phyloP scores from a whole-genome alignment of 2,329 filamentous ascomycete genomes.

The Davidsoniella eucalypti region DNA sequence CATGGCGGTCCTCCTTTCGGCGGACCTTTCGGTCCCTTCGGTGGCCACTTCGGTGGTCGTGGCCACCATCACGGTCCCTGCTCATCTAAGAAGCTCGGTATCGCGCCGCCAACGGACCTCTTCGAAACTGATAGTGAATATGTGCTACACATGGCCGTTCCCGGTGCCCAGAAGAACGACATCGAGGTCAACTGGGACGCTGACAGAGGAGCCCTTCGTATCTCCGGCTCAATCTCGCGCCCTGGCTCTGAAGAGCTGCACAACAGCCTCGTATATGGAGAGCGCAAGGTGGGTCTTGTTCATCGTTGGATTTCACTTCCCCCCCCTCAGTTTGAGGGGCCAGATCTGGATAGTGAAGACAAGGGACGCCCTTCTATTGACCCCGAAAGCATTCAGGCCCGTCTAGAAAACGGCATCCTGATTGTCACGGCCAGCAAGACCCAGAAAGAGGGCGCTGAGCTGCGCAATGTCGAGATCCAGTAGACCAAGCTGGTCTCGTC shows the following conservation, averaged over 20 bases:
- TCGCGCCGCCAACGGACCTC: constrained; percentile 54
- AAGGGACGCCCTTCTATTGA: constrained; percentile 33
- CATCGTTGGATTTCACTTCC: constrained; percentile 51
- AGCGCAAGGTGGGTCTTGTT: constrained; percentile 60
- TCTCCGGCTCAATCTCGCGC: constrained; percentile 58
- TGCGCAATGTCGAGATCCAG: constrained; percentile 42
- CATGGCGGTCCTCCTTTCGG: constrained; percentile 14
- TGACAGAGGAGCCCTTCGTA: constrained; percentile 45
- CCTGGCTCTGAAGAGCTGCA: constrained; percentile 55
- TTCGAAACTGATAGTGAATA: constrained; percentile 52
- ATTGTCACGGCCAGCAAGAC: constrained; percentile 65
- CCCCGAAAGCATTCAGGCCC: constrained; percentile 50
- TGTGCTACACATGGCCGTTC: constrained; percentile 58
- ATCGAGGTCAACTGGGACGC: constrained; percentile 36
- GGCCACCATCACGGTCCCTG: constrained; percentile 5
- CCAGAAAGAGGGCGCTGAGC: constrained; percentile 48
- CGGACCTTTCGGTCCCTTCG: not conserved
- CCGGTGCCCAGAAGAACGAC: constrained; percentile 66
- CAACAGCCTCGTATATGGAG: constrained; percentile 40
- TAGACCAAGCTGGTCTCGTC: constrained; percentile 16
- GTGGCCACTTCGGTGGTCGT: not conserved
- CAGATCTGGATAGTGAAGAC: constrained; percentile 17
- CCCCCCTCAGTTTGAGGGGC: constrained; percentile 19
- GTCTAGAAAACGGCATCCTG: constrained; percentile 63
- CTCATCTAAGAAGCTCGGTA: constrained; percentile 22